A percentile compares a stretch with the other conserved stretches of the same genome.
These are phyloP conservation scores for Oryza punctata DNA, from an alignment of 176 grass and related monocot genomes.

Conservation along the genomic window DNA sequence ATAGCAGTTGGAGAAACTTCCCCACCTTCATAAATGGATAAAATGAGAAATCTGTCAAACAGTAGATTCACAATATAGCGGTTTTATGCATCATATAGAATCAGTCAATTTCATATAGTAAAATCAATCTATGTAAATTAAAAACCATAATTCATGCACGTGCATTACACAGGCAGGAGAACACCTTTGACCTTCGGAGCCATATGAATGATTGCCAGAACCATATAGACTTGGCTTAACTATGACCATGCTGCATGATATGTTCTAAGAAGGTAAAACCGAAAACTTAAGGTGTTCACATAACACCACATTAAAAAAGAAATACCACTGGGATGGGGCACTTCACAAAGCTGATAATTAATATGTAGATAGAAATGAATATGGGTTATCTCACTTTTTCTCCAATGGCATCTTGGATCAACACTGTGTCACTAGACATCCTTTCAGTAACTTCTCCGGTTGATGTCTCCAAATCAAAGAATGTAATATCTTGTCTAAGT, in stretches of 20 bases:
- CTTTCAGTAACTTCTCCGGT: constrained; percentile 77
- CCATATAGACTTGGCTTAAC: not conserved
- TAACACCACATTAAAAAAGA: not conserved
- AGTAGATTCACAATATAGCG: not conserved
- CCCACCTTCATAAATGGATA: constrained; percentile 46
- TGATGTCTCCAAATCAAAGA: constrained; percentile 73
- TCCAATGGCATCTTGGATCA: constrained; percentile 87
- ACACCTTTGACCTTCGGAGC: not conserved
- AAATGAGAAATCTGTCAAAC: constrained; percentile 9
- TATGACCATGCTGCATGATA: not conserved
- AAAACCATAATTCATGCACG: not conserved
- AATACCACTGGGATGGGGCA: not conserved
- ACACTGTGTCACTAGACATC: constrained; percentile 76
- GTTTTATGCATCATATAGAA: not conserved
- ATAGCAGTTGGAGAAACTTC: constrained; percentile 60
- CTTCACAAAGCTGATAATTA: not conserved
- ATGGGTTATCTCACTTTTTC: constrained; percentile 54
- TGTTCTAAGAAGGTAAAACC: not conserved
- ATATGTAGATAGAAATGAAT: not conserved
- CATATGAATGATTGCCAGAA: not conserved
- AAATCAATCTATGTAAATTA: not conserved
- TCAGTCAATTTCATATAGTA: not conserved
- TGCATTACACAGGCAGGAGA: not conserved
- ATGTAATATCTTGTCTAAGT: constrained; percentile 67
- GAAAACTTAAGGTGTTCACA: not conserved